Evolutionary conservation across 495 filamentous ascomycete species (phyloP).

Genomic region (Tuber calosporum): DNA sequence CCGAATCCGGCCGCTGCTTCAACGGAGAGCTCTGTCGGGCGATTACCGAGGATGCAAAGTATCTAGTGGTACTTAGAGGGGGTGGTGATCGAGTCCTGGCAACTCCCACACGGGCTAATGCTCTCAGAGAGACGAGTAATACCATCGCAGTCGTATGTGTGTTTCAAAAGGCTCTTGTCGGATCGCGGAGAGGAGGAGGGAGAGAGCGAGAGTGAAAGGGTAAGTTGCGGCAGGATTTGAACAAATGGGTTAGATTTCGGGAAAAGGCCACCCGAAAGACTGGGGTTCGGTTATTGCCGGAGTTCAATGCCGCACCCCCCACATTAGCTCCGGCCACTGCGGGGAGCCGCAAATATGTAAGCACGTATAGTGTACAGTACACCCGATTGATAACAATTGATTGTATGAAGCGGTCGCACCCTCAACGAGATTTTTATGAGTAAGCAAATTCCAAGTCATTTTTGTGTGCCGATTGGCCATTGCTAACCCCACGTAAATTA

Average conservation of each 20-base stretch:
- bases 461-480: too few species aligned
- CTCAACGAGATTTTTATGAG: too few species aligned
- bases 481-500: too few species aligned
- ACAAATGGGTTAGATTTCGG: not conserved
- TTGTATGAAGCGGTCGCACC: too few species aligned
- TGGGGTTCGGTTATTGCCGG: constrained; percentile 31
- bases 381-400: too few species aligned
- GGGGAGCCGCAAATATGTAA: not conserved
- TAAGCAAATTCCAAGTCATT: too few species aligned
- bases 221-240: not conserved
- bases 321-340: not conserved
- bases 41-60: constrained; percentile 20
- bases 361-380: too few species aligned
- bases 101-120: not conserved
- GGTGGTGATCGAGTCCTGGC: not conserved
- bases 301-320: not conserved
- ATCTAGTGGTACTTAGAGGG: not conserved
- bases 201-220: not conserved
- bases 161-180: constrained; percentile 1
- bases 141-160: not conserved
- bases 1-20: constrained; percentile 33
- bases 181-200: constrained; percentile 10
- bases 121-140: not conserved
- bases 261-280: constrained; percentile 1
- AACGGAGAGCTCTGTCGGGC: constrained; percentile 20